A percentile compares a stretch with the other conserved stretches of the same genome.
These are phyloP conservation scores for Termitomyces sp. DNA, from an alignment of 768 basidiomycete genomes.

Conservation along the genomic window DNA sequence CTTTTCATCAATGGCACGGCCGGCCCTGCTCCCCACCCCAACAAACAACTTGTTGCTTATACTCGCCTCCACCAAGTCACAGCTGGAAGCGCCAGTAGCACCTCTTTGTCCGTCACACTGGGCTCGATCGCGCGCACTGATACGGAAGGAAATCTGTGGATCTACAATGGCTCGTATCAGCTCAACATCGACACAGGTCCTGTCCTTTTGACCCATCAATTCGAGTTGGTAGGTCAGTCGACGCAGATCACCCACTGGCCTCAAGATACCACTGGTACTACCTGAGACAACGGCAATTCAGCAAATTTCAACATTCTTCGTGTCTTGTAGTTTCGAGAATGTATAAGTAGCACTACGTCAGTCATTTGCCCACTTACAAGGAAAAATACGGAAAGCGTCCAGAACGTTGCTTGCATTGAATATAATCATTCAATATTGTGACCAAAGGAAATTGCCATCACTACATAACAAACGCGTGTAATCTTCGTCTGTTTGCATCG, in stretches of 20 bases:
- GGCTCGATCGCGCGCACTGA: slow-evolving; percentile 50
- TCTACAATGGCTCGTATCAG: slow-evolving; percentile 45
- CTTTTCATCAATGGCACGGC: slow-evolving; percentile 45
- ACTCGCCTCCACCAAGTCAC: slow-evolving; percentile 31
- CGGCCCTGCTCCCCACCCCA: slow-evolving; percentile 49
- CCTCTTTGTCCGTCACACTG: slow-evolving; percentile 39
- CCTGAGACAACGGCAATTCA: not conserved
- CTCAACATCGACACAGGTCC: slow-evolving; percentile 39
- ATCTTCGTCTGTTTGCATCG: too few species aligned
- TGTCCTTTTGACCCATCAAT: slow-evolving; percentile 32
- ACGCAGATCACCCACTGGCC: slow-evolving; percentile 40
- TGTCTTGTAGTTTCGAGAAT: not conserved
- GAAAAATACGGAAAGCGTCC: too few species aligned
- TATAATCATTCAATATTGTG: too few species aligned
- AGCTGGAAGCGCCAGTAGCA: slow-evolving; percentile 22
- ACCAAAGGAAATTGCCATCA: too few species aligned
- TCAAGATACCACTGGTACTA: not conserved
- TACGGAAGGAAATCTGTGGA: slow-evolving; percentile 38
- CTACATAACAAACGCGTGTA: too few species aligned
- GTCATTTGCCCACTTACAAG: too few species aligned
- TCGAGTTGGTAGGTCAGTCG: slow-evolving; percentile 39
- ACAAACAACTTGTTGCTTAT: slow-evolving; percentile 50
- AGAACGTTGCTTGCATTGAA: too few species aligned
- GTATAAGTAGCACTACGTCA: not conserved
- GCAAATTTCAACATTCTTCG: not conserved